phyloP scores from a whole-genome alignment of 352 stramenopile species.

The Globisporangium alternatum region DNA sequence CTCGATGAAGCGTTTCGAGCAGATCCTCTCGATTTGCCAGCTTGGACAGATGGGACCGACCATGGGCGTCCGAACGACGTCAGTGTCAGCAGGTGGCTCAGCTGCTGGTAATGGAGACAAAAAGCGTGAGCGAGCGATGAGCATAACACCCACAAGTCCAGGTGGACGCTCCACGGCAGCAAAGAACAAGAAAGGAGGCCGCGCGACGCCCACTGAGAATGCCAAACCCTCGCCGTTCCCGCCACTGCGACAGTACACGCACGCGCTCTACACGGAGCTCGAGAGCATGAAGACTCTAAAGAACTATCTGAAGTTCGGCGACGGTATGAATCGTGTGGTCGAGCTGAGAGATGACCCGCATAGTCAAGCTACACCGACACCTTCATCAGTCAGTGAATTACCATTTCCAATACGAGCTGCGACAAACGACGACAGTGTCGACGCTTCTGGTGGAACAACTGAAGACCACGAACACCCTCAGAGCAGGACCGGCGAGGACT shows the following conservation, averaged over 20 bases:
- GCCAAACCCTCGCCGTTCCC: slow-evolving; percentile 27
- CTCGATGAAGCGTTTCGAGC: slow-evolving; percentile 62
- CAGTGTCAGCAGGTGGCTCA: not conserved
- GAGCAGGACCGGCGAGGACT: slow-evolving; percentile 4
- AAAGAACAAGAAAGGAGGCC: not conserved
- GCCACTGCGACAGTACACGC: slow-evolving; percentile 36
- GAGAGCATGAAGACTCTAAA: slow-evolving; percentile 63
- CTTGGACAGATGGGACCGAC: slow-evolving; percentile 41
- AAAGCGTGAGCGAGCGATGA: slow-evolving; percentile 3
- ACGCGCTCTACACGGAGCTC: slow-evolving; percentile 44
- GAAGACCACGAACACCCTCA: not conserved
- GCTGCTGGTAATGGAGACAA: not conserved
- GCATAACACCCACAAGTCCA: slow-evolving; percentile 1
- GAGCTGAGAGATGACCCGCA: slow-evolving; percentile 24
- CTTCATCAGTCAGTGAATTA: slow-evolving; percentile 9
- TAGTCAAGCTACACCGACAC: too few species aligned
- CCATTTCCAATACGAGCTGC: not conserved
- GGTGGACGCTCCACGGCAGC: not conserved
- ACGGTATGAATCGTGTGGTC: slow-evolving; percentile 41
- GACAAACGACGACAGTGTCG: not conserved
- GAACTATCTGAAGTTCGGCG: slow-evolving; percentile 63
- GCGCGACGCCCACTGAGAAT: not conserved
- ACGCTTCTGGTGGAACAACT: not conserved
- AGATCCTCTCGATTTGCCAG: slow-evolving; percentile 60
- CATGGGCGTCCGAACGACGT: slow-evolving; percentile 27